A percentile compares a stretch with the other conserved stretches of the same genome.
These are phyloP conservation scores for Magnusiomyces starmeri DNA, from an alignment of 1,139 yeast species.

Conservation along the genomic window DNA sequence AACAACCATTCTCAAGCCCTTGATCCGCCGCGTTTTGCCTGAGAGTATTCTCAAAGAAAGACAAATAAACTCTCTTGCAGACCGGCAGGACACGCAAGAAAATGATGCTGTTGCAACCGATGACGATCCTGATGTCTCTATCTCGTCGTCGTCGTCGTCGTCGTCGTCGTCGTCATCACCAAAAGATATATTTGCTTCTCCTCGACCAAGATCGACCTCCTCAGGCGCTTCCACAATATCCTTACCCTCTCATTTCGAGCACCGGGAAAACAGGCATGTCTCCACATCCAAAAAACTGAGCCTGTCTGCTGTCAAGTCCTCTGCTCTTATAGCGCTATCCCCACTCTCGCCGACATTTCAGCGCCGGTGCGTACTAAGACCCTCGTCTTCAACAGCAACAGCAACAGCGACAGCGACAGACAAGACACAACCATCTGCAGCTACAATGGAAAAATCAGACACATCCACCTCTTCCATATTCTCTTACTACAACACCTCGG, in stretches of 20 bases:
- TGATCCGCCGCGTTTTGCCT: too few relatives aligned
- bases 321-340: too few relatives aligned
- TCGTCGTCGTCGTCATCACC: not conserved
- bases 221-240: not conserved
- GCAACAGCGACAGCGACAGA: not conserved
- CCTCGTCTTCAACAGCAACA: not conserved
- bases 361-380: not conserved
- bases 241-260: not conserved
- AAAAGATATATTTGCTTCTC: not conserved
- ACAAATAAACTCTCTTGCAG: too few relatives aligned
- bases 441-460: not conserved
- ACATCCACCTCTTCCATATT: not conserved
- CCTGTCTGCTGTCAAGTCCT: not conserved
- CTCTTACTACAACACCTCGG: not conserved
- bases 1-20: too few relatives aligned
- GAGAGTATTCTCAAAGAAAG: too few relatives aligned
- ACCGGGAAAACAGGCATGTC: not conserved
- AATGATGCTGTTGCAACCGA: too few relatives aligned
- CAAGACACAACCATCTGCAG: not conserved
- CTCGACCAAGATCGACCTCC: not conserved
- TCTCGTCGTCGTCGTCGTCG: too few relatives aligned
- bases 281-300: not conserved
- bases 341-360: not conserved
- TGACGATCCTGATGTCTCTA: too few relatives aligned
- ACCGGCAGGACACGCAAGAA: too few relatives aligned